A percentile compares a stretch with the other conserved stretches of the same genome.
These are phyloP conservation scores for Centaurea solstitialis DNA, from an alignment of 129 eudicot species.

Conservation along the genomic window DNA sequence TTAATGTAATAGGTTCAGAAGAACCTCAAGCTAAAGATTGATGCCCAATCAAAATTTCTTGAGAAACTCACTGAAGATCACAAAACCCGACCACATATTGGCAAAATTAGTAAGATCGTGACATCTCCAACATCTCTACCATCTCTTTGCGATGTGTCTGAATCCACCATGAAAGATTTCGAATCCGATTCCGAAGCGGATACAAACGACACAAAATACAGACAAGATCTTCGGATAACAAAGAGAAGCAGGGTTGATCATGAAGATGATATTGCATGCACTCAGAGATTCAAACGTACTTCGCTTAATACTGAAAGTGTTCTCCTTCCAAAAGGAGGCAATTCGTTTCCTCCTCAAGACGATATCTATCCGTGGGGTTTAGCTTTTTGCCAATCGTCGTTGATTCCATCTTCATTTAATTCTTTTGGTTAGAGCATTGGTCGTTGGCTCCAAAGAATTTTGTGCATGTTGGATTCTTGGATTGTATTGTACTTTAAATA, in stretches of 20 bases:
- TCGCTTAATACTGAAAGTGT: slow-evolving; percentile 21
- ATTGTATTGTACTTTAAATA: slow-evolving; percentile 26
- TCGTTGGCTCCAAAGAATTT: neutral
- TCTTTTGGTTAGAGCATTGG: slow-evolving; percentile 35
- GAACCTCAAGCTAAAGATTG: slow-evolving; percentile 70
- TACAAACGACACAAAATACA: slow-evolving; percentile 34
- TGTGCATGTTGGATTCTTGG: slow-evolving; percentile 26
- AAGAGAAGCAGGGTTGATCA: slow-evolving; percentile 47
- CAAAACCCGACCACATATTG: slow-evolving; percentile 44
- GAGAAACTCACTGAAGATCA: slow-evolving; percentile 67
- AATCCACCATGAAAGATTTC: slow-evolving; percentile 38
- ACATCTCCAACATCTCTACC: slow-evolving; percentile 64
- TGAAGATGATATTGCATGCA: slow-evolving; percentile 25
- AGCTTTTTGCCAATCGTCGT: slow-evolving; percentile 47
- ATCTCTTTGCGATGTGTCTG: slow-evolving; percentile 65
- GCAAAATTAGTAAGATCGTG: slow-evolving; percentile 38
- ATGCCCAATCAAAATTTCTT: slow-evolving; percentile 74
- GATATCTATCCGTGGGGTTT: slow-evolving; percentile 53
- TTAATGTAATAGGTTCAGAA: slow-evolving; percentile 53
- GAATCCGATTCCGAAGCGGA: slow-evolving; percentile 61
- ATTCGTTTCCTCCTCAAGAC: slow-evolving; percentile 41
- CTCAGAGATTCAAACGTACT: slow-evolving; percentile 38
- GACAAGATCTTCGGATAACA: slow-evolving; percentile 30
- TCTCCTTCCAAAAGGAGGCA: slow-evolving; percentile 25
- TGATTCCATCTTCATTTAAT: slow-evolving; percentile 50